Base-by-base conservation (phyloP, 768 basidiomycete species). In the Boletus vinaceobasis region DNA sequence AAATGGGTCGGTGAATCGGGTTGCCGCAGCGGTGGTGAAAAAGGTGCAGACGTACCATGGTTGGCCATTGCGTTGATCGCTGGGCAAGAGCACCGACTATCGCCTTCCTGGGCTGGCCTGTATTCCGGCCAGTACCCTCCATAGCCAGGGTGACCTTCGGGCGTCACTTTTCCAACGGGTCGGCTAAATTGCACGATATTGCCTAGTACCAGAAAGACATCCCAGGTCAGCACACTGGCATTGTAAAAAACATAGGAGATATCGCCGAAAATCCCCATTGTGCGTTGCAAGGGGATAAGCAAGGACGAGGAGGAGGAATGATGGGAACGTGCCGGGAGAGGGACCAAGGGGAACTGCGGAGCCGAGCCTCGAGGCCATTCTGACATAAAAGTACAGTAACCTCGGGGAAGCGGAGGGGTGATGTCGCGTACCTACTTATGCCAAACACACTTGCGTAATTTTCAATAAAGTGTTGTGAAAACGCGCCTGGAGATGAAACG, bases 1-100 rank as follows among this genome's bases (percentile, higher is more conserved):
- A 38, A 43, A 36, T 10, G 8, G 4, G 29, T 29, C 11, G 29
- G 15, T 40, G 26, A 21, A 3, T 31, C 5, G 17, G 15, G n/a
- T 11, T 14, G 13, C 14, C 2, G 14, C 2, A 13, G 33, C 4
- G 27, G 6, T 13, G 31, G n/a, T 27, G 17, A 31, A 27, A 1
- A 2, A 36, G n/a, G 32, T n/a, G 19, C 15, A 17, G 40, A 59
- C 61, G n/a, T 38, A 90, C 90, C 90, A 56, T 92, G 90, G 65
- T 92, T 92, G 7, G 90, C 88, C 81, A 93, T 75, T 0, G 87
- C 85, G 60, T 93, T 92, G 55, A 92, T 66, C 13, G 80, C 88
- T 1, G 89, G 89, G 59, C 89, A 91, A 1, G 84, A 80, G 57
- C 81, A 81, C 3, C 90, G 75, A 61, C 88, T 89, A 60, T 90